A percentile compares a stretch with the other conserved stretches of the same genome.
phyloP scores from a whole-genome alignment of 169 alveolate genomes.

The Plasmodium inui region DNA sequence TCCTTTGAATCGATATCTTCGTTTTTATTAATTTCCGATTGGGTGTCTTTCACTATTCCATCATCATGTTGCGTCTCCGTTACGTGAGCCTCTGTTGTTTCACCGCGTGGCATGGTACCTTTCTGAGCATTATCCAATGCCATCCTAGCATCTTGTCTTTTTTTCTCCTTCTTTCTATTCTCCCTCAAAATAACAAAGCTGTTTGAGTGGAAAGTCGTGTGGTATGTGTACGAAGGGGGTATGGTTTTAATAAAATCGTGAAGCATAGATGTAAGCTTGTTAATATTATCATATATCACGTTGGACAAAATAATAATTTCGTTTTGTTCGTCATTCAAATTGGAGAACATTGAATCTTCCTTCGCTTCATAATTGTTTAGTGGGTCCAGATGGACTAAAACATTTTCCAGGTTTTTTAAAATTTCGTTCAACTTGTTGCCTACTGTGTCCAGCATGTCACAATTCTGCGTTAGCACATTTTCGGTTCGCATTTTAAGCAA shows the following conservation, averaged over 20 bases:
- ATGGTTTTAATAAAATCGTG: constrained; percentile 65
- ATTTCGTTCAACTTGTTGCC: constrained; percentile 33
- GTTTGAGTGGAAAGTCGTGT: constrained; percentile 26
- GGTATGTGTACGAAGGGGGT: constrained; percentile 71
- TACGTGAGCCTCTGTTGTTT: neutral
- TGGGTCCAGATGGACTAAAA: constrained; percentile 31
- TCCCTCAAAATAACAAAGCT: constrained; percentile 33
- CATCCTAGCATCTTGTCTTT: neutral
- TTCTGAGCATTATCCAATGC: neutral
- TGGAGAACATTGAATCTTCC: constrained; percentile 27
- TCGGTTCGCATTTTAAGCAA: constrained; percentile 25
- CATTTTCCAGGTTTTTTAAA: constrained; percentile 32
- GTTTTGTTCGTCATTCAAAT: constrained; percentile 38
- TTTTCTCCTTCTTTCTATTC: constrained; percentile 18
- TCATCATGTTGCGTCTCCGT: neutral
- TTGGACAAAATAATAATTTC: constrained; percentile 56
- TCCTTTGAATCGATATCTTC: neutral
- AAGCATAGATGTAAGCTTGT: constrained; percentile 22
- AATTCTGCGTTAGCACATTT: constrained; percentile 14
- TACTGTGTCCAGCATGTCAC: constrained; percentile 18
- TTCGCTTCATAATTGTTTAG: constrained; percentile 47
- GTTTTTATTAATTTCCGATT: neutral
- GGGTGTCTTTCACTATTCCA: neutral
- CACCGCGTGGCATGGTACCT: neutral
- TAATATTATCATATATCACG: constrained; percentile 36